These are phyloP conservation scores for Themeda triandra DNA, from an alignment of 176 grass and related monocot species.

Conservation along the genomic window DNA sequence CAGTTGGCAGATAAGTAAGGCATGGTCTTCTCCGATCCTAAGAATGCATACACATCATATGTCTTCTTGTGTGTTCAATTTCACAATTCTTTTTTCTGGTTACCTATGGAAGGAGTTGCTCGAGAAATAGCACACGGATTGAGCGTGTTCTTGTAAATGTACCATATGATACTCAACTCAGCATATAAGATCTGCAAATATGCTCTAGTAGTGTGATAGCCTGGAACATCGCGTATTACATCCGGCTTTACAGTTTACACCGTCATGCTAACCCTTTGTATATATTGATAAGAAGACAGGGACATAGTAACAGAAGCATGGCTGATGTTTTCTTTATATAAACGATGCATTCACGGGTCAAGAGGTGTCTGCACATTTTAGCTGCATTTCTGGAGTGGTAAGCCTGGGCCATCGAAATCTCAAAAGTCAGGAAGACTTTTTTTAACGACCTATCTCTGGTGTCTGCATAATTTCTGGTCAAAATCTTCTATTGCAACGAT, in stretches of 20 bases:
- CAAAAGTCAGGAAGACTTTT: too few relatives aligned
- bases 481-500: background rate
- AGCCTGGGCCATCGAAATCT: too few relatives aligned
- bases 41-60: background rate
- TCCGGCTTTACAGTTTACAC: too few relatives aligned
- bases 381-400: too few relatives aligned
- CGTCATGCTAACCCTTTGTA: background rate
- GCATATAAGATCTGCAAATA: background rate
- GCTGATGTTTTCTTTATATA: too few relatives aligned
- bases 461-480: background rate
- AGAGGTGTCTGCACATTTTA: too few relatives aligned
- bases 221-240: background rate
- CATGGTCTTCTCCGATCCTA: background rate
- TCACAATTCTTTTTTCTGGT: too few relatives aligned
- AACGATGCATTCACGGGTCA: too few relatives aligned
- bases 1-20: conserved; percentile 58
- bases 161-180: background rate
- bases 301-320: too few relatives aligned
- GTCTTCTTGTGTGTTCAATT: background rate
- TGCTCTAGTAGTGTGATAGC: background rate
- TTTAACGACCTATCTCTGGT: too few relatives aligned
- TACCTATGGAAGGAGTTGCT: conserved; percentile 12
- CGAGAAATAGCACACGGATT: background rate
- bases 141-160: background rate
- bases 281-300: background rate